Evolutionary conservation across 129 eudicot species (phyloP), one percentile per base, ranked within the genome.

Genomic region (Pittosporum tobira): DNA sequence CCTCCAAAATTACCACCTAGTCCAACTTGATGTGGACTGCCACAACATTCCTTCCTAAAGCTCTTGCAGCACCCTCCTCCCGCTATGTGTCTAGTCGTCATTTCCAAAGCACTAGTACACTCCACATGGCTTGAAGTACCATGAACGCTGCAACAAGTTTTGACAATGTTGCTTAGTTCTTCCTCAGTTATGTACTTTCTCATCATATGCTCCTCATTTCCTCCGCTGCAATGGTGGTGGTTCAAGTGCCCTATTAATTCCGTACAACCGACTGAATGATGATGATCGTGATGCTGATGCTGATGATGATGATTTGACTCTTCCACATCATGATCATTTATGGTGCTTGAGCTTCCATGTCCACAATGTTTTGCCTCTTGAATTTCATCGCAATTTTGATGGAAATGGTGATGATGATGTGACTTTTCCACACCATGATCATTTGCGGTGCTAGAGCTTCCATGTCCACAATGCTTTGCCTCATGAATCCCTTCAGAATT

Each of bases 21-120:
- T 25, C 52, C 18, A 38, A 67, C 80, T 45, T 71, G 67, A 50
- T 68, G 73, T 30, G 69, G 74, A 13, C 26, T 46, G 44, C 65
- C 62, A 53, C 96, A 87, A 53, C 96, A 80, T 69, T 75, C 85
- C 84, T 63, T 69, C 38, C 80, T 57, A 28, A 59, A 71, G 70
- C 82, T 82, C 62, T 62, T 67, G 63, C 83, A 80, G 40, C 88
- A 84, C 1, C 67, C 73, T 23, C 76, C 67, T n/a, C n/a, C n/a
- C n/a, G n/a, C n/a, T 28, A 46, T 53, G 13, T 71, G 73, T 28
- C 67, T 61, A n/a, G n/a, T n/a, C n/a, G n/a, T n/a, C 54, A 54
- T 61, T 52, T 64, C 64, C 45, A 67, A 58, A n/a, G n/a, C n/a
- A 57, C 59, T 48, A 23, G 28, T 6, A 28, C 67, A 64, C 1